phyloP scores from a whole-genome alignment of 257 asterid genomes.

The Ophiorrhiza pumila region DNA sequence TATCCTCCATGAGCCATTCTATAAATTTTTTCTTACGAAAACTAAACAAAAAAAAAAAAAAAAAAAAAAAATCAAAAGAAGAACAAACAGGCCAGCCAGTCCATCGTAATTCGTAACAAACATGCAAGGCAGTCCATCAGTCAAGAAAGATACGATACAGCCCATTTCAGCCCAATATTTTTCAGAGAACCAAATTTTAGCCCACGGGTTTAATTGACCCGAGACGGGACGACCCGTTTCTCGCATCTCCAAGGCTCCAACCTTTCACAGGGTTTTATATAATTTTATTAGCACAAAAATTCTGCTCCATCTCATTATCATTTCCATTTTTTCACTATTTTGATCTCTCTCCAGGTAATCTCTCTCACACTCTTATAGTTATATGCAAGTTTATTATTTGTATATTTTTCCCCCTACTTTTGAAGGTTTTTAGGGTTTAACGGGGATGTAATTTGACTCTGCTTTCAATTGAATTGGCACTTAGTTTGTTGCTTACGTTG shows the following conservation, averaged over 20 bases:
- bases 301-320: not conserved
- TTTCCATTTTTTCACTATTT: not conserved
- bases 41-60: too few species aligned
- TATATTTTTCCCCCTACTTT: not conserved
- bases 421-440: not conserved
- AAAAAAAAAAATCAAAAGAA: too few species aligned
- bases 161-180: too few species aligned
- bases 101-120: too few species aligned
- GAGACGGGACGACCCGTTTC: not conserved
- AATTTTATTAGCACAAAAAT: not conserved
- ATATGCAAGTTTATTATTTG: not conserved
- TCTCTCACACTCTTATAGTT: not conserved
- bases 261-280: conserved; percentile 4
- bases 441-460: not conserved
- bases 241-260: not conserved
- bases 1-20: too few species aligned
- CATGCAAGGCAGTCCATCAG: too few species aligned
- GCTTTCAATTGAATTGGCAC: not conserved
- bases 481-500: not conserved
- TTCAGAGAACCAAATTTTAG: not conserved
- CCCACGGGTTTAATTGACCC: conserved; percentile 4
- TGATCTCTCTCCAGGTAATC: not conserved
- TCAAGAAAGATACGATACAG: too few species aligned
- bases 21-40: too few species aligned
- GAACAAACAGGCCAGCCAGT: too few species aligned